Conservation (phyloP, 768 basidiomycete genomes). For the Suillus placidus region DNA sequence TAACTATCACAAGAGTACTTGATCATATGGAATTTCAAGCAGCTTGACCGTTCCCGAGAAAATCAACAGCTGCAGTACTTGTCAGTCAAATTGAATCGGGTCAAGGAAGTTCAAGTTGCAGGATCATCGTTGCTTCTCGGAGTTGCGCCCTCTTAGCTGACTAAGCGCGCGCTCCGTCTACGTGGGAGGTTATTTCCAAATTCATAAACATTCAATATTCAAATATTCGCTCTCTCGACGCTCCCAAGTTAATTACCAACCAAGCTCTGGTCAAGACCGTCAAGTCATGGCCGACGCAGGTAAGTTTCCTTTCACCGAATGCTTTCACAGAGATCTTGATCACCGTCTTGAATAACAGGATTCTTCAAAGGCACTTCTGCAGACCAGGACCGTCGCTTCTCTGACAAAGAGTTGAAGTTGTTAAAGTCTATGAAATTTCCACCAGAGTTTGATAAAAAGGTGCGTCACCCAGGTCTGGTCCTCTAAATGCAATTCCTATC, state of each 20-base stretch:
- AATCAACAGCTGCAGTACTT: neutral
- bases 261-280: neutral
- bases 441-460: slow-evolving; percentile 85
- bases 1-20: neutral
- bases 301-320: slow-evolving; percentile 33
- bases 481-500: neutral
- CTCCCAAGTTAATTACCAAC: slow-evolving; percentile 1
- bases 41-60: neutral
- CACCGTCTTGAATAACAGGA: slow-evolving; percentile 42
- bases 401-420: slow-evolving; percentile 91
- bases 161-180: neutral
- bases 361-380: slow-evolving; percentile 92
- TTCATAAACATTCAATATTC: neutral
- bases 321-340: neutral
- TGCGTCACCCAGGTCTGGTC: slow-evolving; percentile 24
- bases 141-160: neutral
- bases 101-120: too few relatives aligned
- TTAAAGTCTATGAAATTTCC: slow-evolving; percentile 93
- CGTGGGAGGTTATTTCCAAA: neutral
- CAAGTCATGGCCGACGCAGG: slow-evolving; percentile 61
- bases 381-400: slow-evolving; percentile 90
- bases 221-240: neutral
- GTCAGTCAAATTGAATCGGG: too few relatives aligned
- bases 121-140: too few relatives aligned
- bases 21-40: neutral